These are phyloP conservation scores for Ophiostoma triangulosporum DNA, from an alignment of 2,329 filamentous ascomycete species.

Conservation along the genomic window DNA sequence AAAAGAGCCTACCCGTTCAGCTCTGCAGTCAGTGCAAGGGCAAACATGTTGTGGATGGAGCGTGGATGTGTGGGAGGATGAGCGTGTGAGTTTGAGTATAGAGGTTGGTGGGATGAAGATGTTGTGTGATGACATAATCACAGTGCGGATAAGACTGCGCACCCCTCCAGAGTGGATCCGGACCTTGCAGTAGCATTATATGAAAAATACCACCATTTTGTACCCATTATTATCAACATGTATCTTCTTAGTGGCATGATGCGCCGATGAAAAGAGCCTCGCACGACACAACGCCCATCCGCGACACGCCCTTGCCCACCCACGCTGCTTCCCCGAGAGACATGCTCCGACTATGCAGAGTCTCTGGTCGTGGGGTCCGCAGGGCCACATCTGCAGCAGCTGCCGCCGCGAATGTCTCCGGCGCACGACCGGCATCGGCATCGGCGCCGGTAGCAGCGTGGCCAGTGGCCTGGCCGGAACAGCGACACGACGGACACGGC, in stretches of 20 bases:
- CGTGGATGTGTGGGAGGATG: too few relatives aligned
- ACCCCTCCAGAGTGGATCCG: not conserved
- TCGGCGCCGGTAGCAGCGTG: not conserved
- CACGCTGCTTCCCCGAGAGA: not conserved
- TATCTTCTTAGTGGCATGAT: conserved; percentile 11
- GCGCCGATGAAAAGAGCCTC: conserved; percentile 7
- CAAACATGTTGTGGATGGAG: conserved; percentile 52
- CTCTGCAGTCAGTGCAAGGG: conserved; percentile 54
- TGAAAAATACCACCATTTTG: too few relatives aligned
- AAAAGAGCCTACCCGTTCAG: conserved; percentile 44
- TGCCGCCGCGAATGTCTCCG: conserved; percentile 44
- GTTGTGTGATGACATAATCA: not conserved
- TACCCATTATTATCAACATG: too few relatives aligned
- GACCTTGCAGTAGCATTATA: not conserved
- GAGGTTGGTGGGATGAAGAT: not conserved
- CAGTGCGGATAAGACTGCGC: not conserved
- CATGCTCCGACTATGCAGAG: conserved; percentile 46
- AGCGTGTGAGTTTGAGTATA: not conserved
- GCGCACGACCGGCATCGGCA: conserved; percentile 17
- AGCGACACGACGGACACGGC: not conserved
- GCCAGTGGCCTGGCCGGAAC: not conserved
- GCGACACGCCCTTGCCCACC: not conserved
- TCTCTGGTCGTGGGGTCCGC: conserved; percentile 53
- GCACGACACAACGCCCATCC: not conserved
- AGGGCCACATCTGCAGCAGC: conserved; percentile 50